phyloP scores from a whole-genome alignment of 192 early-diverging fungal species.

The Phlyctochytrium arcticum region DNA sequence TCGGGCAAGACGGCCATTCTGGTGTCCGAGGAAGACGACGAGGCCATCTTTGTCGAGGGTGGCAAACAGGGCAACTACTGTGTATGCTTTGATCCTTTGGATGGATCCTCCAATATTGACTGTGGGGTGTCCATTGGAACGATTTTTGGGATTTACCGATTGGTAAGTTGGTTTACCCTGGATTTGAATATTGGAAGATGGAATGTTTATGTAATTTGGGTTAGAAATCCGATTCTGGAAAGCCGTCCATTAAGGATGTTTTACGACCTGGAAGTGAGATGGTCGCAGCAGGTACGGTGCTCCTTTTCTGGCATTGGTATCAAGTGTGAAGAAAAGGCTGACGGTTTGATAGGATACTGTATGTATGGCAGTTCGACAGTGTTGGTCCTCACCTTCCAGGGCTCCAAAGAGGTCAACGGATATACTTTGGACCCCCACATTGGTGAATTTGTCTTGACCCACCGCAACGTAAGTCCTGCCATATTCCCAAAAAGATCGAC shows the following conservation, averaged over 20 bases:
- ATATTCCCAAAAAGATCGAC: not conserved
- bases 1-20: constrained; percentile 89
- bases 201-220: too few relatives aligned
- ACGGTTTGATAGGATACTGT: constrained; percentile 67
- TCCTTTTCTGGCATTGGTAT: not conserved
- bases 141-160: constrained; percentile 96
- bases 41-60: constrained; percentile 83
- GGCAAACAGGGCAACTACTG: constrained; percentile 82
- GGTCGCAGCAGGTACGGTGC: constrained; percentile 68
- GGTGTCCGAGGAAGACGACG: constrained; percentile 96
- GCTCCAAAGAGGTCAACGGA: constrained; percentile 71
- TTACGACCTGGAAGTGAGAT: constrained; percentile 87
- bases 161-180: too few relatives aligned
- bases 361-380: constrained; percentile 88
- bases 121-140: constrained; percentile 98
- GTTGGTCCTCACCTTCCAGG: constrained; percentile 65
- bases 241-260: constrained; percentile 60
- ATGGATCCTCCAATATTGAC: constrained; percentile 97
- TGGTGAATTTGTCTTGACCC: constrained; percentile 98
- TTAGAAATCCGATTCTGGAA: constrained; percentile 19
- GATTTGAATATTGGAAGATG: too few relatives aligned
- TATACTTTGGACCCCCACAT: constrained; percentile 96
- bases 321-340: not conserved
- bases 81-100: constrained; percentile 96
- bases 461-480: constrained; percentile 66